These are phyloP conservation scores for Colletotrichum sp. DNA, from an alignment of 2,329 filamentous ascomycete genomes.

Conservation along the genomic window DNA sequence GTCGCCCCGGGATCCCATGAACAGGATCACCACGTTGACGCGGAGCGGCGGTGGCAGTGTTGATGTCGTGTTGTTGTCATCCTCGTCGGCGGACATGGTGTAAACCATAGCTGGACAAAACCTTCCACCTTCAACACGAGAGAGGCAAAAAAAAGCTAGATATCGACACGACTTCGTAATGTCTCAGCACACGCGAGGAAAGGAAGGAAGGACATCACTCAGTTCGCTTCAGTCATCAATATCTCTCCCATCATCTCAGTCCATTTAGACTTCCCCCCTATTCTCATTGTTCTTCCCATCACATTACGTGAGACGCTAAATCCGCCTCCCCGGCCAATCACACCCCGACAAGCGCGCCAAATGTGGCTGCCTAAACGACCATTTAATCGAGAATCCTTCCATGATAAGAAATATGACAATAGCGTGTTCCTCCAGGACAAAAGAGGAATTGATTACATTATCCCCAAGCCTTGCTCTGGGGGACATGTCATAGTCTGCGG, in stretches of 20 bases:
- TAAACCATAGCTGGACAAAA: background rate
- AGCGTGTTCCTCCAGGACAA: background rate
- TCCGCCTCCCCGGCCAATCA: background rate
- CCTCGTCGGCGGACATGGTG: background rate
- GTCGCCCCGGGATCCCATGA: conserved; percentile 49
- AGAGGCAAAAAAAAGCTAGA: background rate
- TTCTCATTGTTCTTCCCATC: background rate
- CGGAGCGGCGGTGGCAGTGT: background rate
- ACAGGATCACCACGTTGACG: conserved; percentile 52
- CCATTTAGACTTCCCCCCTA: background rate
- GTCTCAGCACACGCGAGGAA: background rate
- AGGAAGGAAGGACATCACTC: background rate
- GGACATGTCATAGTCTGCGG: background rate
- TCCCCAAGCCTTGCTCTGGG: background rate
- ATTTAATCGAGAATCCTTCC: background rate
- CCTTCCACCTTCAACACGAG: background rate
- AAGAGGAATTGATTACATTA: background rate
- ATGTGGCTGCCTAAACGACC: background rate
- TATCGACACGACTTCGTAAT: background rate
- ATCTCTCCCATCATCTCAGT: background rate
- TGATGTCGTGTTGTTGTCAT: too few species aligned
- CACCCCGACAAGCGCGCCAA: too few species aligned
- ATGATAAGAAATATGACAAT: background rate
- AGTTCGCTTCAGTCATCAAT: background rate
- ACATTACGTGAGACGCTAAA: conserved; percentile 1